Evolutionary conservation across 495 filamentous ascomycete genomes (phyloP).

Genomic region (Tuber borchii): DNA sequence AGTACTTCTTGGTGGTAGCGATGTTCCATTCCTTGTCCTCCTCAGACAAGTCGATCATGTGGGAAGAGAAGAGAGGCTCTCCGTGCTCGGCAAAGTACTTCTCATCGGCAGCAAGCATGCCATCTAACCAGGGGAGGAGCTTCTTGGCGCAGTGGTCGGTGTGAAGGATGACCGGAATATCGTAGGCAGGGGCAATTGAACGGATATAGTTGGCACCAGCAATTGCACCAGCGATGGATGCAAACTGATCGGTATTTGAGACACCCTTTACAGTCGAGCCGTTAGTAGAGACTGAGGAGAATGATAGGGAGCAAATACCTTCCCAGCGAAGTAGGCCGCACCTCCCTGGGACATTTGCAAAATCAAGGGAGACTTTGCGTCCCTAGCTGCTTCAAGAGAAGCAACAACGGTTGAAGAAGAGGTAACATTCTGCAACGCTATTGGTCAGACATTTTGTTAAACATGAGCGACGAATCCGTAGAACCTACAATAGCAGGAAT

Average conservation of each 20-base stretch:
- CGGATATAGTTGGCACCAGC: conserved; percentile 93
- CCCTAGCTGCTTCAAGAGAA: conserved; percentile 85
- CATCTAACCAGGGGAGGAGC: conserved; percentile 91
- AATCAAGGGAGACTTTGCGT: conserved; percentile 79
- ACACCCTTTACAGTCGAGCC: conserved; percentile 53
- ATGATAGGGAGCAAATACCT: conserved; percentile 39
- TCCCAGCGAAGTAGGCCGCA: conserved; percentile 89
- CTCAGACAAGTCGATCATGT: conserved; percentile 97
- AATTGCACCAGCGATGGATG: conserved; percentile 78
- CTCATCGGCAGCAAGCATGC: conserved; percentile 90
- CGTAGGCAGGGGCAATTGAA: conserved; percentile 76
- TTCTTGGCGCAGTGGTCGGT: conserved; percentile 94
- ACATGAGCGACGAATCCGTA: neutral
- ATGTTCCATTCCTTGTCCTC: conserved; percentile 87
- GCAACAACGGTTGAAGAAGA: conserved; percentile 84
- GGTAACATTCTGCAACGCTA: conserved; percentile 62
- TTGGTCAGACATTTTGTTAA: conserved; percentile 16
- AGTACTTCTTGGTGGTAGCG: conserved; percentile 76
- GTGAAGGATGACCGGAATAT: conserved; percentile 84
- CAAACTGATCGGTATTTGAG: conserved; percentile 74
- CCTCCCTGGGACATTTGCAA: conserved; percentile 90
- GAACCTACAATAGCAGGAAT: conserved; percentile 80
- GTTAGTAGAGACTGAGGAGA: conserved; percentile 8
- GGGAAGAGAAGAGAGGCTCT: conserved; percentile 85
- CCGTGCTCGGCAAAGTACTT: conserved; percentile 83